Evolutionary conservation across 306 rosid genomes (phyloP).

Genomic region (Rosa rugosa): DNA sequence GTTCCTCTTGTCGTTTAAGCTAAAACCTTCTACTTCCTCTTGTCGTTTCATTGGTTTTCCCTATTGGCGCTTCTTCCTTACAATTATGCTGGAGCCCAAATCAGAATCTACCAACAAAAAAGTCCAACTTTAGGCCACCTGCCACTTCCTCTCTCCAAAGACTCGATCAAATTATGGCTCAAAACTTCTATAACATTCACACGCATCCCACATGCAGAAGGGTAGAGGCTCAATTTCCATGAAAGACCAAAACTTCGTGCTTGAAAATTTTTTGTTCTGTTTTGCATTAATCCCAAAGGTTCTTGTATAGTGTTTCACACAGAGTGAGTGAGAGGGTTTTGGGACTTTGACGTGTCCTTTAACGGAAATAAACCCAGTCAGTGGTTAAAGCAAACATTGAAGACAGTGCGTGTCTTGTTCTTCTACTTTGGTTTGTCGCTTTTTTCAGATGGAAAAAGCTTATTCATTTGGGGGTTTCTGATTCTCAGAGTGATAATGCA

Average conservation of each 20-base stretch:
- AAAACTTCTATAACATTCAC: conserved; percentile 6
- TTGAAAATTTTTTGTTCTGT: conserved; percentile 5
- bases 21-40: neutral
- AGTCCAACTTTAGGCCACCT: conserved; percentile 44
- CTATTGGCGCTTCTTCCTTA: conserved; percentile 23
- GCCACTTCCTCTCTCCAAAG: conserved; percentile 21
- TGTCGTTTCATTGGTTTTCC: conserved; percentile 20
- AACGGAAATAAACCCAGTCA: conserved; percentile 11
- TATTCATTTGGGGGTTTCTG: conserved; percentile 37
- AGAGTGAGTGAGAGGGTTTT: conserved; percentile 12
- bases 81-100: neutral
- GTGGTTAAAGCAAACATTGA: conserved; percentile 47
- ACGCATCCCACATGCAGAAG: conserved; percentile 33
- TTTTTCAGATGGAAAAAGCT: conserved; percentile 29
- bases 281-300: conserved; percentile 25
- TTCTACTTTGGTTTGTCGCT: conserved; percentile 30
- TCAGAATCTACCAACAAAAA: conserved; percentile 31
- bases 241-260: conserved; percentile 5
- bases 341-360: conserved; percentile 31
- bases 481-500: conserved; percentile 38
- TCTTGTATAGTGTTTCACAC: neutral
- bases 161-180: conserved; percentile 22
- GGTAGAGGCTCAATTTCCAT: conserved; percentile 19
- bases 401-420: conserved; percentile 45
- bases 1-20: conserved; percentile 1